Percentiles rank a stretch among this genome's conserved stretches.
phyloP scores from a whole-genome alignment of 2,329 filamentous ascomycete genomes.

The Aspergillus spinulosporus region DNA sequence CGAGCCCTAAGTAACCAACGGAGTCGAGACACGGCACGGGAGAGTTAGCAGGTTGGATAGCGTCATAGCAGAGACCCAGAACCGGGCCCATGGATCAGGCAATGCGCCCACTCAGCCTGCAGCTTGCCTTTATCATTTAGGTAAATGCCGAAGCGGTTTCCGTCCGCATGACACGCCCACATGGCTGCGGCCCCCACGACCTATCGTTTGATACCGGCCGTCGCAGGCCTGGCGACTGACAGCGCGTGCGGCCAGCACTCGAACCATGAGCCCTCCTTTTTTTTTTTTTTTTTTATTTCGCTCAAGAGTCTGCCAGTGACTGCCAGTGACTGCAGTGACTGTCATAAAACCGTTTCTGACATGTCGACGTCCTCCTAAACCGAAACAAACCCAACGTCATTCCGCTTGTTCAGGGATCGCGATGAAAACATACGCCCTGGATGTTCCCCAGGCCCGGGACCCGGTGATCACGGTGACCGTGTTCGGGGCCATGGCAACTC shows the following conservation, averaged over 20 bases:
- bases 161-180: background rate
- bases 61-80: background rate
- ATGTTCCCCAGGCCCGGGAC: background rate
- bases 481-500: background rate
- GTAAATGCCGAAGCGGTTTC: no score
- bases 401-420: background rate
- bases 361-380: background rate
- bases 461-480: background rate
- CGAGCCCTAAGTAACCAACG: no score
- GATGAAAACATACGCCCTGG: background rate
- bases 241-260: no score
- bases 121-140: background rate
- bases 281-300: background rate
- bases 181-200: background rate
- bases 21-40: background rate
- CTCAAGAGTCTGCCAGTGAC: no score
- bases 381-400: no score
- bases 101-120: background rate
- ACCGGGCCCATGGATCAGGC: background rate
- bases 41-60: background rate
- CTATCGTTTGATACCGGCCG: background rate
- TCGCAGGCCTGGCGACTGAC: no score
- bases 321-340: no score
- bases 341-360: background rate
- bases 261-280: background rate